Base-by-base conservation (phyloP, 2,329 filamentous ascomycete species). In the Colletotrichum musae region DNA sequence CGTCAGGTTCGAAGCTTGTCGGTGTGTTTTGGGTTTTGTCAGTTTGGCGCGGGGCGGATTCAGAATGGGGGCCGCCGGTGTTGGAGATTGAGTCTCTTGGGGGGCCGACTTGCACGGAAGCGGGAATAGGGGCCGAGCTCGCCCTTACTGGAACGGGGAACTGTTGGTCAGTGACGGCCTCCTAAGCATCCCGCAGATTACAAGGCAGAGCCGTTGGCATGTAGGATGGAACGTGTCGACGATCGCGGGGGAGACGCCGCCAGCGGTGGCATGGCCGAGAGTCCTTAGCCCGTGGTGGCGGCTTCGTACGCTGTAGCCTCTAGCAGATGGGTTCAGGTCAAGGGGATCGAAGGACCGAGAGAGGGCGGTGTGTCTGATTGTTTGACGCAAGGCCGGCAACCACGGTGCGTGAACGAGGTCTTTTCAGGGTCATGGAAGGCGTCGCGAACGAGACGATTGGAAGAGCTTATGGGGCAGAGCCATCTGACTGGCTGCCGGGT, bases 11-110 rank as follows among this genome's bases (percentile, higher is more conserved):
- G 56, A 50, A 57, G 43, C 26, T 57, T 66, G 62, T 60, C 62
- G 62, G 54, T 66, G 62, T 66, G 66, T 69, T 69, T 66, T 60
- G 64, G 62, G 56, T 66, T 69, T 54, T 60, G 10, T 36, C 28
- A 36, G n/a, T 64, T 47, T 51, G 24, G 62, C 32, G 66, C 56
- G 18, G n/a, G 32, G 43, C 39, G 59, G 41, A 50, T 47, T 56
- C 41, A 60, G 61, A 9, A 59, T 26, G 66, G 54, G 41, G 62
- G 66, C 60, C 50, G 43, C 62, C 66, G 45, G 66, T 65, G 61
- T 69, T 65, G 66, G 66, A 69, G 56, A 69, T 65, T 60, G 32
- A 69, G 54, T 68, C 54, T 54, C 50, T 47, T 24, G 32, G 50
- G 41, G 48, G 41, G 48, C 43, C 32, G 54, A 24, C 51, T 65